Percentiles rank a stretch among this genome's conserved stretches.
Conservation (phyloP, 805 yeast species). For the Cyberlindnera xishuangbannaensis region DNA sequence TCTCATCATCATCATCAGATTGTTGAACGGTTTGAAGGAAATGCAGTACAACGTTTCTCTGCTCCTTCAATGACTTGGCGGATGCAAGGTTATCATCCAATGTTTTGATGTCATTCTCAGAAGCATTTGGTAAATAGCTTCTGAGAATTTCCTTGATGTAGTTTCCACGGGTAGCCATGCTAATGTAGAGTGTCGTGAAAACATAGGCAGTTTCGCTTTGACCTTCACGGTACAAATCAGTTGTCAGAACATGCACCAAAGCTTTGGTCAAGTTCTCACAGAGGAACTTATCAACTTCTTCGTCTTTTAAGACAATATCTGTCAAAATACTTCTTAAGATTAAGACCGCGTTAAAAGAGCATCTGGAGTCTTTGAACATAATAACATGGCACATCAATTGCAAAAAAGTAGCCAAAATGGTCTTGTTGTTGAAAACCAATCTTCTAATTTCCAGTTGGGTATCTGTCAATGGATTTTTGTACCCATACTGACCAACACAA, state of each 20-base stretch:
- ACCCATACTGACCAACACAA: constrained; percentile 72
- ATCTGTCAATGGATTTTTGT: constrained; percentile 36
- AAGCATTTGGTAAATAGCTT: constrained; percentile 47
- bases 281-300: constrained; percentile 63
- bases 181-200: constrained; percentile 71
- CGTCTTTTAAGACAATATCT: constrained; percentile 62
- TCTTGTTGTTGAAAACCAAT: constrained; percentile 57
- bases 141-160: constrained; percentile 60
- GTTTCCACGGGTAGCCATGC: constrained; percentile 61
- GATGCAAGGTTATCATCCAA: constrained; percentile 59
- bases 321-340: constrained; percentile 70
- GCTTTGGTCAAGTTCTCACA: constrained; percentile 62
- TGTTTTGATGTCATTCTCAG: constrained; percentile 49
- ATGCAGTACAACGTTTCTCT: constrained; percentile 72
- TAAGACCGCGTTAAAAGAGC: constrained; percentile 85
- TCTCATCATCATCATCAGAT: constrained; percentile 37
- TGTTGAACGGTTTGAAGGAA: constrained; percentile 61
- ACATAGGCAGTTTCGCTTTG: constrained; percentile 92
- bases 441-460: constrained; percentile 63
- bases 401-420: constrained; percentile 71
- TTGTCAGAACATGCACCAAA: constrained; percentile 59
- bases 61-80: constrained; percentile 70
- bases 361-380: constrained; percentile 81
- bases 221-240: constrained; percentile 76
- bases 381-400: constrained; percentile 71